Evolutionary conservation across 1,284 basidiomycete species (phyloP).

Genomic region (Rhodotorula sp.): DNA sequence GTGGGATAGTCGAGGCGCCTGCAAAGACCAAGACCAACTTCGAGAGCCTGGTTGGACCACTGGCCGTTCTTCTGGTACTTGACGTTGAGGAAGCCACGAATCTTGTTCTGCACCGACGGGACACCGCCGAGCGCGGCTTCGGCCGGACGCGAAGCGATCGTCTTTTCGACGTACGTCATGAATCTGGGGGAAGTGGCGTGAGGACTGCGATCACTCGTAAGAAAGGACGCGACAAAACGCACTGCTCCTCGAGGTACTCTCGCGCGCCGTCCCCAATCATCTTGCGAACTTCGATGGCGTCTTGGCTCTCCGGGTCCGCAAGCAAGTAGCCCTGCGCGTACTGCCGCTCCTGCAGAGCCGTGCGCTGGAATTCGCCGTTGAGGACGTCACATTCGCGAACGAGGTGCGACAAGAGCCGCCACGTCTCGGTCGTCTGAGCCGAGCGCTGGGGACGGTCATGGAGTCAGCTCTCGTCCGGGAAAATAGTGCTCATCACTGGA

Average conservation of each 20-base stretch:
- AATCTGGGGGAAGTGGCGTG: constrained; percentile 54
- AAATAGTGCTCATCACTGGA: not conserved
- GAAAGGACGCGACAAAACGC: constrained; percentile 27
- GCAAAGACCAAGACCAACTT: constrained; percentile 56
- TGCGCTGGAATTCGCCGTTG: constrained; percentile 48
- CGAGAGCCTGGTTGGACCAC: constrained; percentile 74
- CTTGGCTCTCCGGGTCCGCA: constrained; percentile 35
- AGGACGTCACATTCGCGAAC: constrained; percentile 53
- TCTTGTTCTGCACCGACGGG: constrained; percentile 83
- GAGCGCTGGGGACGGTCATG: constrained; percentile 15
- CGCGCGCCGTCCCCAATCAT: constrained; percentile 43
- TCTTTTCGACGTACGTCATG: constrained; percentile 78
- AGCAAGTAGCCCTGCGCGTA: constrained; percentile 54
- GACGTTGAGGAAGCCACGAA: constrained; percentile 78
- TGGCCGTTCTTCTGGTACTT: constrained; percentile 68
- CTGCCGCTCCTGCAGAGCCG: constrained; percentile 51
- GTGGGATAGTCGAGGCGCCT: not conserved
- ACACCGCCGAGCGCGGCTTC: constrained; percentile 89
- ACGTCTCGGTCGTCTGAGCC: constrained; percentile 51
- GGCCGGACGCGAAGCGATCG: constrained; percentile 75
- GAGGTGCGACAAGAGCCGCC: constrained; percentile 52
- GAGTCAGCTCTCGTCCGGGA: too few relatives aligned
- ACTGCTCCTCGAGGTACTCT: constrained; percentile 61
- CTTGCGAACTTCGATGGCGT: constrained; percentile 46
- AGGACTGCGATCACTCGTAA: not conserved